Conservation (phyloP, 192 early-diverging fungal genomes). For the Coemansia sp. region DNA sequence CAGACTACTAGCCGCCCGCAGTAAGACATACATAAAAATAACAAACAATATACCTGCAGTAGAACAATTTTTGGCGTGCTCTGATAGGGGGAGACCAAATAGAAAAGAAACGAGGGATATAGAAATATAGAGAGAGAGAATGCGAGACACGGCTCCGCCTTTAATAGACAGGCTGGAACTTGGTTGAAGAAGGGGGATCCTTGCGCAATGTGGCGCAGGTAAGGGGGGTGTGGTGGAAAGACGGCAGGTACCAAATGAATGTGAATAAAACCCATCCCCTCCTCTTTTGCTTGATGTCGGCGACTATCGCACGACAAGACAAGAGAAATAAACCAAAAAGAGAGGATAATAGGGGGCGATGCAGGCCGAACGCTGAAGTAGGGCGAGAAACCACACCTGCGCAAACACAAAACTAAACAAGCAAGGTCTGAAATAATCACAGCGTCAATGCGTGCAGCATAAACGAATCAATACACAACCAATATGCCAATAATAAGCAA, state of each 20-base stretch:
- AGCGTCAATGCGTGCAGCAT: constrained; percentile 16
- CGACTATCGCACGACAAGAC: constrained; percentile 6
- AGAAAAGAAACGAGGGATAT: constrained; percentile 5
- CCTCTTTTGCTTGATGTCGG: background rate
- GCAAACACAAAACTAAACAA: background rate
- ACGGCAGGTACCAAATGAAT: constrained; percentile 3
- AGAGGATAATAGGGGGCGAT: constrained; percentile 2
- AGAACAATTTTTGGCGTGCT: constrained; percentile 1
- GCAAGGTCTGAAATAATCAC: constrained; percentile 4
- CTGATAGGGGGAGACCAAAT: constrained; percentile 5
- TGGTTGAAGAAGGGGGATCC: background rate
- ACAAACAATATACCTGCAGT: background rate
- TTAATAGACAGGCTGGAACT: constrained; percentile 28
- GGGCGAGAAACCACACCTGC: background rate
- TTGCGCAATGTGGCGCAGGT: background rate
- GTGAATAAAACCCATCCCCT: background rate
- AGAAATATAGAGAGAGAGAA: constrained; percentile 1
- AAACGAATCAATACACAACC: background rate
- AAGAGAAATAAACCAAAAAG: background rate
- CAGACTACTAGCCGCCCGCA: background rate
- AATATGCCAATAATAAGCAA: background rate
- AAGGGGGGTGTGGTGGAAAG: background rate
- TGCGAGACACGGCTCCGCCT: constrained; percentile 13
- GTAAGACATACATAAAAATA: constrained; percentile 4
- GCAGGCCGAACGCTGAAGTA: background rate